Conservation (phyloP, 805 yeast genomes). For the Brettanomyces anomalus region DNA sequence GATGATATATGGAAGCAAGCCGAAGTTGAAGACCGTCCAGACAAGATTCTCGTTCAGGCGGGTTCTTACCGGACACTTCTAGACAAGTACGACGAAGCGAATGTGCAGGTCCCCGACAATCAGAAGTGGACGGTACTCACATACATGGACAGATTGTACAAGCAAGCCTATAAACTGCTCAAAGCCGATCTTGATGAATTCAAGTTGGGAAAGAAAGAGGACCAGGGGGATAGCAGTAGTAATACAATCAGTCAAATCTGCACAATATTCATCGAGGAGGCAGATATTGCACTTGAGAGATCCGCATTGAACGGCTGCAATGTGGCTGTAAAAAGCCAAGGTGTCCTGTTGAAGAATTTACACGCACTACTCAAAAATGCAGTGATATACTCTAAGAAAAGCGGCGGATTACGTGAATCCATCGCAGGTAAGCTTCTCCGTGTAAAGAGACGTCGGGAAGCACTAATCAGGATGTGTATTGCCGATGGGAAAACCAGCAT, state of each 20-base stretch:
- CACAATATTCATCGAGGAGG: constrained; percentile 37
- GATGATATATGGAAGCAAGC: constrained; percentile 27
- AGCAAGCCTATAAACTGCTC: constrained; percentile 30
- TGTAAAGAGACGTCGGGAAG: constrained; percentile 34
- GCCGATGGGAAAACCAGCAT: constrained; percentile 29
- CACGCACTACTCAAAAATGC: constrained; percentile 38
- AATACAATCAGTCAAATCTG: constrained; percentile 26
- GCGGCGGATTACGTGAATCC: constrained; percentile 46
- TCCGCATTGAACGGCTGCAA: constrained; percentile 24
- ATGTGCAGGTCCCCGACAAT: constrained; percentile 9
- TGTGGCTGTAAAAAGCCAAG: constrained; percentile 23
- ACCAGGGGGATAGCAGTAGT: constrained; percentile 15
- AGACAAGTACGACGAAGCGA: constrained; percentile 22
- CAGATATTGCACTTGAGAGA: constrained; percentile 45
- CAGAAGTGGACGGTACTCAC: constrained; percentile 33
- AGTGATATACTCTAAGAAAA: constrained; percentile 31
- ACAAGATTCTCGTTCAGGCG: constrained; percentile 32
- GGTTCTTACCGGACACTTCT: constrained; percentile 36
- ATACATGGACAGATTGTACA: constrained; percentile 28
- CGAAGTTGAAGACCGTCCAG: constrained; percentile 24
- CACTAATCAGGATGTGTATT: constrained; percentile 35
- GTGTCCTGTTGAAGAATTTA: constrained; percentile 29
- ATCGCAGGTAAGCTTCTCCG: constrained; percentile 34
- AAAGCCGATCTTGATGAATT: constrained; percentile 15
- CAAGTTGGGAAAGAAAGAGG: constrained; percentile 6